Base-by-base conservation (phyloP, 1,284 basidiomycete genomes). In the Sphaerobolus stellatus region DNA sequence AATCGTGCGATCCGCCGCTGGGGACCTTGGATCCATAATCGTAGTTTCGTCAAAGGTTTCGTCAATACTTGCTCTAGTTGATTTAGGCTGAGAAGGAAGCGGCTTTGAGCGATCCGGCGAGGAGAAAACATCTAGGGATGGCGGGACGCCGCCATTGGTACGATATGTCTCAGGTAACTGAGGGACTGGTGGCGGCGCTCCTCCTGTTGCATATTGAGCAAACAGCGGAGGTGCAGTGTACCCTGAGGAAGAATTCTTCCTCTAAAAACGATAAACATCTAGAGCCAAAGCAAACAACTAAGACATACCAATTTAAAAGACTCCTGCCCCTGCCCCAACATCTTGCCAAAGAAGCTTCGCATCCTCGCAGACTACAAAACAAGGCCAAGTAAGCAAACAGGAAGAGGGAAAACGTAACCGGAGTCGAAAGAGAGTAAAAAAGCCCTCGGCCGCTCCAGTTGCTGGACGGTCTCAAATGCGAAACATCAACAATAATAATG, bases 231-330 rank as follows among this genome's bases (percentile, higher is more conserved):
- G 56, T 16, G 56, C 51, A n/a, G 38, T 53, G 28, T 57, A 48
- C 33, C 45, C 22, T 5, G 30, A 66, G 52, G 70, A 68, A 54
- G 73, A 45, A 55, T 46, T 45, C 54, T 63, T 52, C 63, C 58
- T 51, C 60, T 48, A 49, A 47, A 54, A 16, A 46, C 43, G 38
- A 30, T 50, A 33, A 38, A 59, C 38, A 54, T 9, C 55, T n/a
- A 4, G 5, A 45, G 48, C 57, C 48, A 50, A 62, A 41, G 41
- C 41, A 29, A 36, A 29, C 24, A 31, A n/a, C n/a, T 2, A 51
- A 14, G 36, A 75, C 85, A 66, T 71, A 90, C 88, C 53, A 82
- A 83, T 72, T 85, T 82, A 66, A 90, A 87, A 52, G 86, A 78
- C 11, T 80, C 73, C 29, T 75, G 79, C 47, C 74, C 77, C 60